Percentiles rank a stretch among this genome's conserved stretches.
phyloP scores from a whole-genome alignment of 345 rosid species.

The Euphorbia peplus region DNA sequence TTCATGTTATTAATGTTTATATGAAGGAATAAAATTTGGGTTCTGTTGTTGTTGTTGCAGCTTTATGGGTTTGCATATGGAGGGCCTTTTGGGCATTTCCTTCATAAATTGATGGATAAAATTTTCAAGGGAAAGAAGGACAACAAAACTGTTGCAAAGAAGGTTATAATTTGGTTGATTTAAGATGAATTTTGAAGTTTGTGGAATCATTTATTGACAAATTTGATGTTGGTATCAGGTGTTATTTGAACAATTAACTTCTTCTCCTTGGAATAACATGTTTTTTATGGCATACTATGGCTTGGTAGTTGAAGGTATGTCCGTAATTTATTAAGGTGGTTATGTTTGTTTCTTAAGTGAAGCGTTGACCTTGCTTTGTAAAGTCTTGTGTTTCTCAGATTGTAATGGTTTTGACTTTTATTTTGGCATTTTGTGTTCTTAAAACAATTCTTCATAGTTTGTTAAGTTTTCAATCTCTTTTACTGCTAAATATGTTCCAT shows the following conservation, averaged over 20 bases:
- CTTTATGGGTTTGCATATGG: slow-evolving; percentile 83
- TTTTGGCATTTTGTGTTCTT: not conserved
- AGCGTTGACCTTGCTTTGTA: too few species aligned
- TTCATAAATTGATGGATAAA: slow-evolving; percentile 75
- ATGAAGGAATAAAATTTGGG: not conserved
- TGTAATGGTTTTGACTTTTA: not conserved
- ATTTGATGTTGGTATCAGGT: slow-evolving; percentile 41
- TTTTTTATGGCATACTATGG: slow-evolving; percentile 86
- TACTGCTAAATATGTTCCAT: not conserved
- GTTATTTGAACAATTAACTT: slow-evolving; percentile 73
- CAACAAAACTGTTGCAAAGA: slow-evolving; percentile 70
- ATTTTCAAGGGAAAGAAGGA: slow-evolving; percentile 74
- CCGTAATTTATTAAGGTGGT: not conserved
- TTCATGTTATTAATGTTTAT: not conserved
- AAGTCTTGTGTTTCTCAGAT: too few species aligned
- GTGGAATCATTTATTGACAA: not conserved
- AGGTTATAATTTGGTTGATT: slow-evolving; percentile 62
- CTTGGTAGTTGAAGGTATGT: slow-evolving; percentile 80
- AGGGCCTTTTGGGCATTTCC: slow-evolving; percentile 89
- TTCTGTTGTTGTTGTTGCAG: slow-evolving; percentile 37
- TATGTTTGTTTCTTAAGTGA: not conserved
- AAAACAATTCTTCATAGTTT: not conserved
- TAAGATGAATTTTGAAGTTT: not conserved
- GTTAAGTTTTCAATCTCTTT: not conserved
- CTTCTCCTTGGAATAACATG: slow-evolving; percentile 89